A percentile compares a stretch with the other conserved stretches of the same genome.
These are phyloP conservation scores for Cytospora chrysosperma DNA, from an alignment of 2,329 filamentous ascomycete genomes.

Conservation along the genomic window DNA sequence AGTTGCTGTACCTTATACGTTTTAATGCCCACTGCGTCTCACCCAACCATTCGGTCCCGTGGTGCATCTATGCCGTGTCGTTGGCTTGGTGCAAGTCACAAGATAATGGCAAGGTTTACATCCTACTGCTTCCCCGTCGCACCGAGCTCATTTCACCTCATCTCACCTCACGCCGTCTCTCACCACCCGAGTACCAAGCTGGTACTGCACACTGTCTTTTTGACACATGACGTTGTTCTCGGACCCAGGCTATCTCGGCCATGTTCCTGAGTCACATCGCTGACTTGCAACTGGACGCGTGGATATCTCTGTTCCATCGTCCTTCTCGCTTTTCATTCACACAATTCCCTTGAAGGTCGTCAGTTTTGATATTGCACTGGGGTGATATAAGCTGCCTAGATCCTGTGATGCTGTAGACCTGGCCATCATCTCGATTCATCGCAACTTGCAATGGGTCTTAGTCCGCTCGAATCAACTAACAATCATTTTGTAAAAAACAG, in stretches of 20 bases:
- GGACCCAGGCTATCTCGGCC: neutral
- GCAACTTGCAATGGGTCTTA: constrained; percentile 2
- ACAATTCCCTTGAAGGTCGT: neutral
- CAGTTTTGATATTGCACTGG: neutral
- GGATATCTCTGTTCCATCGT: neutral
- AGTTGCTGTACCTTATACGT: constrained; percentile 34
- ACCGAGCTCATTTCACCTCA: constrained; percentile 27
- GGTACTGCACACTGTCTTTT: neutral
- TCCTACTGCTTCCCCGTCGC: constrained; percentile 26
- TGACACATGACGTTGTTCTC: neutral
- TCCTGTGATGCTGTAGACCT: constrained; percentile 1
- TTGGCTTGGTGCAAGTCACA: constrained; percentile 41
- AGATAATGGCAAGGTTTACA: constrained; percentile 23
- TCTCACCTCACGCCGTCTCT: neutral
- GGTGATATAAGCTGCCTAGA: neutral
- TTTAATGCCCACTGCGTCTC: constrained; percentile 32
- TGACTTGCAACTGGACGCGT: constrained; percentile 1
- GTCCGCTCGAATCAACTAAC: constrained; percentile 14
- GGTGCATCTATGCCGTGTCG: constrained; percentile 41
- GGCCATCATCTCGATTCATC: neutral
- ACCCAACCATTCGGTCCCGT: constrained; percentile 52
- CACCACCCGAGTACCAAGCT: constrained; percentile 7
- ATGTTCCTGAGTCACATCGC: neutral
- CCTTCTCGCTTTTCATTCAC: neutral
- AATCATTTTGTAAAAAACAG: constrained; percentile 32